Evolutionary conservation across 2,329 filamentous ascomycete species (phyloP), one percentile per base, ranked within the genome.

Genomic region (Leptosphaerulina australis): DNA sequence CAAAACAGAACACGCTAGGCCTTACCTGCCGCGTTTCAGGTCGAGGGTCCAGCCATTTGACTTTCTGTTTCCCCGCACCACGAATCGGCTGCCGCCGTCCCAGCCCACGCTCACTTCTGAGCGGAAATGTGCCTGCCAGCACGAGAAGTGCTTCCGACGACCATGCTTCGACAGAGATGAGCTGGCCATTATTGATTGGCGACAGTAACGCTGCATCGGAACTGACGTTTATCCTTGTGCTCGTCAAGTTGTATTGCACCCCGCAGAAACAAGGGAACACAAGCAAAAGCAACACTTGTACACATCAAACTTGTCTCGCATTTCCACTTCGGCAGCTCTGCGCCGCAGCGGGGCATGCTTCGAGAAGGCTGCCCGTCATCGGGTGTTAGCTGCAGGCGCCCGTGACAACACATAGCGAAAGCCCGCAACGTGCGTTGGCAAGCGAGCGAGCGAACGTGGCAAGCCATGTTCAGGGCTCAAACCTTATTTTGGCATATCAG

Each of bases 361-460:
- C 48, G 29, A 40, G 40, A 51, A 51, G 24, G 29, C 17, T 40
- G 18, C 17, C 36, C 48, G 41, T 45, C 40, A 36, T 50, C 48
- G 40, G 40, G 34, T 26, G 28, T 44, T 18, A 28, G 30, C 18
- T 45, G 48, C 36, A 39, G 21, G 36, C 36, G 25, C 33, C 46
- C 26, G 26, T 38, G 36, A 45, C 48, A 51, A 31, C 48, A 31
- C 48, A 51, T 45, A 35, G n/a, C 31, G 41, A 43, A 51, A 41
- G 41, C 41, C 48, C 41, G 43, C 48, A 51, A 51, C 48, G 48
- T 51, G 48, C 48, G 48, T 37, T 51, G 48, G 48, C 46, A 34
- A n/a, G 45, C 38, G 30, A 50, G 40, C 48, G 36, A 51, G 48
- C 36, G 31, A 51, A 51, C 48, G 48, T 51, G 48, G 48, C 41